Evolutionary conservation across 1,284 basidiomycete genomes (phyloP).

Genomic region (Sanghuangporus weigelae): DNA sequence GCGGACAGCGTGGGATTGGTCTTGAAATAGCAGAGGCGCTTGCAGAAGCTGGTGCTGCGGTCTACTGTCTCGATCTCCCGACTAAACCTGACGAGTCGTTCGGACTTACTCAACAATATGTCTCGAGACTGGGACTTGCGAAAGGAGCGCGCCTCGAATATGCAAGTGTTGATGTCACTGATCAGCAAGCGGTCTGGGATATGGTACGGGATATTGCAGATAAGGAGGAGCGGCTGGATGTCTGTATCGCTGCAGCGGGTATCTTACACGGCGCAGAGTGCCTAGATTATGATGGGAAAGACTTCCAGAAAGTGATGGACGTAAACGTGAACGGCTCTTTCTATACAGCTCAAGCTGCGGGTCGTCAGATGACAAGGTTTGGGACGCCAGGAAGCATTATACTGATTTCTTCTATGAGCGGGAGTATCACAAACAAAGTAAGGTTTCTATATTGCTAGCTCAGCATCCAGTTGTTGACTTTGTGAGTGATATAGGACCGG

Average conservation of each 20-base stretch:
- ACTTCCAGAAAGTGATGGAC: slow-evolving; percentile 60
- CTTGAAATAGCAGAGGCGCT: slow-evolving; percentile 77
- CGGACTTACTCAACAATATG: slow-evolving; percentile 48
- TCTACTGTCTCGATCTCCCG: slow-evolving; percentile 77
- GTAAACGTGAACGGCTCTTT: slow-evolving; percentile 77
- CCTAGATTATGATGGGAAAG: slow-evolving; percentile 62
- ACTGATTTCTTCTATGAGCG: slow-evolving; percentile 80
- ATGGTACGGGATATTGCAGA: slow-evolving; percentile 57
- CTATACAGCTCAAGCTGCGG: slow-evolving; percentile 76
- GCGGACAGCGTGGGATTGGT: slow-evolving; percentile 77
- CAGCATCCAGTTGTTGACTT: slow-evolving; percentile 34
- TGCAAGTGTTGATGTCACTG: slow-evolving; percentile 55
- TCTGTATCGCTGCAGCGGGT: slow-evolving; percentile 75
- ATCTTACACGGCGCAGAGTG: slow-evolving; percentile 62
- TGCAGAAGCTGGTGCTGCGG: slow-evolving; percentile 71
- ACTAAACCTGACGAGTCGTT: slow-evolving; percentile 63
- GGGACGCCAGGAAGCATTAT: slow-evolving; percentile 73
- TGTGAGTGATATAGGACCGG: slow-evolving; percentile 41
- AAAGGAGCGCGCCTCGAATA: slow-evolving; percentile 55
- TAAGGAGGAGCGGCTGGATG: slow-evolving; percentile 60
- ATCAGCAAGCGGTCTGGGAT: slow-evolving; percentile 55
- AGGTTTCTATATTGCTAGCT: slow-evolving; percentile 20
- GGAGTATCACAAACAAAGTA: slow-evolving; percentile 61
- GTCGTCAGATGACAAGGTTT: slow-evolving; percentile 70
- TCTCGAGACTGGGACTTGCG: slow-evolving; percentile 36